A percentile compares a stretch with the other conserved stretches of the same genome.
Evolutionary conservation across 306 rosid genomes (phyloP).

Genomic region (Medicago truncatula): MtrunA17r5.0-ANR NC_053045.1:30827001-30827500

Average conservation of each 20-base stretch:
- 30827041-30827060: conserved; percentile 51
- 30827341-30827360: conserved; percentile 6
- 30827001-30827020: conserved; percentile 86
- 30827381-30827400: conserved; percentile 9
- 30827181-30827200: conserved; percentile 33
- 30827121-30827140: conserved; percentile 37
- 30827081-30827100: conserved; percentile 76
- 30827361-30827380: conserved; percentile 42
- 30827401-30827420: conserved; percentile 27
- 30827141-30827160: background rate
- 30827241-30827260: conserved; percentile 41
- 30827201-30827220: conserved; percentile 37
- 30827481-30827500: conserved; percentile 48
- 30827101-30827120: conserved; percentile 76
- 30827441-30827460: conserved; percentile 45
- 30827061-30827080: conserved; percentile 62
- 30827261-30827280: conserved; percentile 2
- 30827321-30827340: conserved; percentile 17
- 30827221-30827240: conserved; percentile 46
- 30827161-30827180: background rate
- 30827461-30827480: conserved; percentile 41
- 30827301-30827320: conserved; percentile 26
- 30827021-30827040: conserved; percentile 49
- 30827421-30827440: conserved; percentile 19
- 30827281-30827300: conserved; percentile 25